Conservation (phyloP, 352 stramenopile species). For the Peronospora destructor region DNA sequence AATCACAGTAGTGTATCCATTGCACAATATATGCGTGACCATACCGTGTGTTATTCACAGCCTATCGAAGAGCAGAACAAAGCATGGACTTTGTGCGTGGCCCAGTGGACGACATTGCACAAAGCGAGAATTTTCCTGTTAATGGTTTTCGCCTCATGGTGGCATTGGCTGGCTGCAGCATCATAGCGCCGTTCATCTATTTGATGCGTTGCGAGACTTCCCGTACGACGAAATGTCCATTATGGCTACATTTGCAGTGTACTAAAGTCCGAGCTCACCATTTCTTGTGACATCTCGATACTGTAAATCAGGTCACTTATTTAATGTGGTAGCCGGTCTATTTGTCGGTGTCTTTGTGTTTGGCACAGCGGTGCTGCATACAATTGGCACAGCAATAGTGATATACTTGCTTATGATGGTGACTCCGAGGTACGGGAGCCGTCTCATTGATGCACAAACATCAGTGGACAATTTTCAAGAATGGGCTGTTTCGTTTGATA, state of each 20-base stretch:
- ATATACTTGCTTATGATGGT: constrained; percentile 70
- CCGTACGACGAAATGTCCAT: constrained; percentile 29
- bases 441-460: not conserved
- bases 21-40: constrained; percentile 17
- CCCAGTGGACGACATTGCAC: constrained; percentile 58
- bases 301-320: constrained; percentile 49
- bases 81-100: constrained; percentile 55
- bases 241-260: not conserved
- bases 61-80: constrained; percentile 12
- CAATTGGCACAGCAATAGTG: constrained; percentile 42
- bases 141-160: constrained; percentile 75
- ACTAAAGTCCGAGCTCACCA: not conserved
- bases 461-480: constrained; percentile 4
- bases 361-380: constrained; percentile 70
- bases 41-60: constrained; percentile 14
- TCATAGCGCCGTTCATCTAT: constrained; percentile 65
- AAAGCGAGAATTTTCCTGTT: constrained; percentile 67
- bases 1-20: constrained; percentile 23
- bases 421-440: constrained; percentile 40
- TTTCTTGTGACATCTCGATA: not conserved
- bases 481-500: not conserved
- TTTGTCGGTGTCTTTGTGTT: constrained; percentile 73
- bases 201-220: constrained; percentile 45
- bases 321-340: constrained; percentile 58
- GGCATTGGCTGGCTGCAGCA: constrained; percentile 51